Percentiles rank a stretch among this genome's conserved stretches.
These are phyloP conservation scores for Verbena officinalis DNA, from an alignment of 257 asterid species.

Conservation along the genomic window DNA sequence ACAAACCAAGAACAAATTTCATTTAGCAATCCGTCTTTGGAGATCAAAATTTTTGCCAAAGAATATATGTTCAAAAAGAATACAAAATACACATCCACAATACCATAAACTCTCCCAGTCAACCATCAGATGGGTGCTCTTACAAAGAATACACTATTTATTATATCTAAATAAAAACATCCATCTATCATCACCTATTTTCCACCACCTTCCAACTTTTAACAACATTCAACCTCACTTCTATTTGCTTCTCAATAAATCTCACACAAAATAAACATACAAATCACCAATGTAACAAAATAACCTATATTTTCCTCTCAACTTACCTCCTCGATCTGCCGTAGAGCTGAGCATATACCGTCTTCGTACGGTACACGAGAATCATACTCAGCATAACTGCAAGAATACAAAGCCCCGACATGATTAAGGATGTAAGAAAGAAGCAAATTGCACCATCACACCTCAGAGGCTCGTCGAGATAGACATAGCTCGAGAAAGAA, in stretches of 20 bases:
- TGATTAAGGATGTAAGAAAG: constrained; percentile 74
- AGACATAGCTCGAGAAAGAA: constrained; percentile 46
- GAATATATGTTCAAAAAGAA: constrained; percentile 29
- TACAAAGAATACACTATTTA: constrained; percentile 23
- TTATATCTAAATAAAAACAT: neutral
- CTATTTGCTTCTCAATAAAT: constrained; percentile 9
- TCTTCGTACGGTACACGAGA: constrained; percentile 77
- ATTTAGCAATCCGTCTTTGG: constrained; percentile 17
- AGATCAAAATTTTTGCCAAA: constrained; percentile 34
- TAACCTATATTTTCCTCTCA: neutral
- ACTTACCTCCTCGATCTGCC: constrained; percentile 48
- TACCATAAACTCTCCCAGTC: constrained; percentile 27
- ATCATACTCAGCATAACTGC: constrained; percentile 68
- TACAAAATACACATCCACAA: constrained; percentile 33
- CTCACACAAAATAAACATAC: neutral
- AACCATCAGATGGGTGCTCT: constrained; percentile 24
- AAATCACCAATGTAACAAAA: constrained; percentile 19
- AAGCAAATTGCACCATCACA: constrained; percentile 79
- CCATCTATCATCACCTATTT: neutral
- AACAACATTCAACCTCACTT: neutral
- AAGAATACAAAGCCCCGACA: constrained; percentile 71
- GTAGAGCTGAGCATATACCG: constrained; percentile 65
- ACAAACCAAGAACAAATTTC: constrained; percentile 26
- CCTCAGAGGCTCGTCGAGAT: constrained; percentile 58
- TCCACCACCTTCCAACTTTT: neutral